These are phyloP conservation scores for Globisporangium ultimum DNA, from an alignment of 352 stramenopile species.

Conservation along the genomic window DNA sequence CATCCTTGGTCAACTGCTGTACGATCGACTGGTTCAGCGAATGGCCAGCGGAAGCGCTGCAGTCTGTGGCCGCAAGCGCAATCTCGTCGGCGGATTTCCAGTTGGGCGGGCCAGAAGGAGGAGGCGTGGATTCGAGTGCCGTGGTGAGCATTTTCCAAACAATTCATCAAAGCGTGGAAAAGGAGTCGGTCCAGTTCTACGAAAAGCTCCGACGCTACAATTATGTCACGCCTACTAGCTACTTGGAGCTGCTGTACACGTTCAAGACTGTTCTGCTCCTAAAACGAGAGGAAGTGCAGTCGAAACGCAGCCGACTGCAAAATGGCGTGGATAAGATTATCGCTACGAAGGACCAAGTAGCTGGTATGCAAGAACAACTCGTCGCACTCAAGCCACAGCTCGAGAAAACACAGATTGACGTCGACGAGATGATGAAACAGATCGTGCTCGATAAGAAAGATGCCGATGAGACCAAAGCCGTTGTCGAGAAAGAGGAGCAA, in stretches of 20 bases:
- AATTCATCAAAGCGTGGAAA: constrained; percentile 90
- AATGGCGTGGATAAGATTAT: constrained; percentile 93
- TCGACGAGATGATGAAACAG: constrained; percentile 93
- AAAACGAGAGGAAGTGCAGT: constrained; percentile 89
- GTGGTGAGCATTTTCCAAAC: constrained; percentile 82
- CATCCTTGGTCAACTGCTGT: constrained; percentile 86
- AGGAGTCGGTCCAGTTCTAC: constrained; percentile 79
- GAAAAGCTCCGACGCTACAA: constrained; percentile 87
- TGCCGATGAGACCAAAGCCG: constrained; percentile 88
- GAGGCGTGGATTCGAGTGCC: constrained; percentile 29
- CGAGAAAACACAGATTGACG: constrained; percentile 90
- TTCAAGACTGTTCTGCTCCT: constrained; percentile 90
- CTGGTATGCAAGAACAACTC: constrained; percentile 89
- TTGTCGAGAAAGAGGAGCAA: constrained; percentile 91
- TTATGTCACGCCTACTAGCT: constrained; percentile 94
- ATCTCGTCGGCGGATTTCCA: constrained; percentile 64
- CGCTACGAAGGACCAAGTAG: constrained; percentile 90
- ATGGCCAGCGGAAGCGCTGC: constrained; percentile 79
- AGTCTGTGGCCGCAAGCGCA: constrained; percentile 73
- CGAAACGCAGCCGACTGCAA: constrained; percentile 80
- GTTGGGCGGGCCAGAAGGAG: constrained; percentile 29
- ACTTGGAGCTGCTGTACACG: constrained; percentile 91
- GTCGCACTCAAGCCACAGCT: constrained; percentile 91
- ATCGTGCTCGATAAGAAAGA: constrained; percentile 92
- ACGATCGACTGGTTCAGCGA: constrained; percentile 90